Evolutionary conservation across 495 filamentous ascomycete species (phyloP).

Genomic region (Daldinia grandis): DNA sequence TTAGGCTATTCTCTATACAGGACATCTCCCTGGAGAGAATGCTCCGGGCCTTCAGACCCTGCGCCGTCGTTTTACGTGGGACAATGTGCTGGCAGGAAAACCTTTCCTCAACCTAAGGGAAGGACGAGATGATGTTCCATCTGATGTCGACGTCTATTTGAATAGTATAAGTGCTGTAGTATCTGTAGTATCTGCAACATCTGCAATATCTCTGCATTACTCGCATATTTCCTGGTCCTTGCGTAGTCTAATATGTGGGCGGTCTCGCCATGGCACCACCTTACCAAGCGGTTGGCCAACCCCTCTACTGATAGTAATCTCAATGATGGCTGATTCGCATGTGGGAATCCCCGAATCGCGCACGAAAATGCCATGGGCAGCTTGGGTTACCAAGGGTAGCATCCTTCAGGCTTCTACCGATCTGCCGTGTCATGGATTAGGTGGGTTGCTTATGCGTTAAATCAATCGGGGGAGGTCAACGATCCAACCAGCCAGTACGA

Average conservation of each 20-base stretch:
- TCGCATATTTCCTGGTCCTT: conserved; percentile 11
- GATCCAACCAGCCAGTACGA: conserved; percentile 13
- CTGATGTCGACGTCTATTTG: conserved; percentile 17
- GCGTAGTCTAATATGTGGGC: conserved; percentile 23
- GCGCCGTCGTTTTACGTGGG: conserved; percentile 6
- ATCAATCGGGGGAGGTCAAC: conserved; percentile 34
- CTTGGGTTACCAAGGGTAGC: conserved; percentile 19
- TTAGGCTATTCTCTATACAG: conserved; percentile 38
- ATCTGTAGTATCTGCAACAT: conserved; percentile 11
- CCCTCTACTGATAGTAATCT: conserved; percentile 5
- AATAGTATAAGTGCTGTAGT: conserved; percentile 12
- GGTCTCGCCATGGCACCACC: conserved; percentile 17
- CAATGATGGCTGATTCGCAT: conserved; percentile 18
- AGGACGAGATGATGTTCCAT: conserved; percentile 6
- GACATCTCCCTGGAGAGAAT: conserved; percentile 14
- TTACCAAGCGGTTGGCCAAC: conserved; percentile 12
- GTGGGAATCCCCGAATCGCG: conserved; percentile 29
- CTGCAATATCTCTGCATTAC: conserved; percentile 8
- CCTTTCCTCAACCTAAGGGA: conserved; percentile 4
- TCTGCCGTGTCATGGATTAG: conserved; percentile 39
- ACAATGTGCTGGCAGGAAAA: conserved; percentile 9
- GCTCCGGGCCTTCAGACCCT: not conserved
- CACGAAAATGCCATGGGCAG: conserved; percentile 18
- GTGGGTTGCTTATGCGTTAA: conserved; percentile 30
- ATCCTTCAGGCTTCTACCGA: conserved; percentile 34